These are phyloP conservation scores for Calonectria pseudoreteaudii DNA, from an alignment of 2,329 filamentous ascomycete genomes.

Conservation along the genomic window DNA sequence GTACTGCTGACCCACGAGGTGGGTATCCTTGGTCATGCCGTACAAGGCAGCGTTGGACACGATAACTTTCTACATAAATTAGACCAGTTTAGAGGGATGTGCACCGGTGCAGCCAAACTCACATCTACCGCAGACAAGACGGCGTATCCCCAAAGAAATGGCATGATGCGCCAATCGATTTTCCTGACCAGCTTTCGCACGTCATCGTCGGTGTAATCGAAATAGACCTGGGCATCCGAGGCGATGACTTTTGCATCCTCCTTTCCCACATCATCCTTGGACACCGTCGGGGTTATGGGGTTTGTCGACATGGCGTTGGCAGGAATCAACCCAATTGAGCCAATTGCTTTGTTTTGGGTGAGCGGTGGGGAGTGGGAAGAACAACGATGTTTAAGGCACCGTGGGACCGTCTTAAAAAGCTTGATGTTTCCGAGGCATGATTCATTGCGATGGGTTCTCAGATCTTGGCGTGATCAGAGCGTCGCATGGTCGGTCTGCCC, in stretches of 20 bases:
- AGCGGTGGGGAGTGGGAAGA: neutral
- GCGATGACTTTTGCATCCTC: neutral
- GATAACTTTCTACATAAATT: conserved; percentile 19
- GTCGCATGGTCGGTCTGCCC: too few species aligned
- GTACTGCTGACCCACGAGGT: conserved; percentile 24
- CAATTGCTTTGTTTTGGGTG: neutral
- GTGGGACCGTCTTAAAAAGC: neutral
- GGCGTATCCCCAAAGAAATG: conserved; percentile 12
- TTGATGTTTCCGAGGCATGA: neutral
- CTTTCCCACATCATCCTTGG: neutral
- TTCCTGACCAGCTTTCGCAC: conserved; percentile 12
- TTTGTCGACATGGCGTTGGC: neutral
- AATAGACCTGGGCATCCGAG: neutral
- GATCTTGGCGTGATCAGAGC: neutral
- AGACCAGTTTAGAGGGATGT: neutral
- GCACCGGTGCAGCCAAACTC: neutral
- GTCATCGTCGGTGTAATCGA: conserved; percentile 7
- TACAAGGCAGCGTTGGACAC: conserved; percentile 29
- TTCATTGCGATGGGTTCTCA: neutral
- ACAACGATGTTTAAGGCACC: neutral
- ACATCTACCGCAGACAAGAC: conserved; percentile 20
- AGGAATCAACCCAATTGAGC: neutral
- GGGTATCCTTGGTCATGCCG: conserved; percentile 18
- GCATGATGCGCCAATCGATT: conserved; percentile 29
- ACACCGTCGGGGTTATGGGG: neutral